Evolutionary conservation across 2,329 filamentous ascomycete genomes (phyloP).

Genomic region (Penicillium sp.): DNA sequence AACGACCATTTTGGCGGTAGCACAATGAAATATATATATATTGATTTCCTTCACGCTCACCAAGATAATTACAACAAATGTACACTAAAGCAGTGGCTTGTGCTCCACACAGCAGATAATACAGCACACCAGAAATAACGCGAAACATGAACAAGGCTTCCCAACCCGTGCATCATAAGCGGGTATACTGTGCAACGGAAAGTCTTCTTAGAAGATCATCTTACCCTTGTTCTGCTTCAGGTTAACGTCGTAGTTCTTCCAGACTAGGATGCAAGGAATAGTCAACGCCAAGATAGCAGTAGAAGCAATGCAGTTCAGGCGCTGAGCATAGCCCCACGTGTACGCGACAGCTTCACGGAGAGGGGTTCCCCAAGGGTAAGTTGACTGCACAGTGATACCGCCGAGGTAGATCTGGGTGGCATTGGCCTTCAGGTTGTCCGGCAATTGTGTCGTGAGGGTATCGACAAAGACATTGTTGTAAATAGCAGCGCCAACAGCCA

Average conservation of each 20-base stretch:
- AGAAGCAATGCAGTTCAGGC: conserved; percentile 37
- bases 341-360: conserved; percentile 37
- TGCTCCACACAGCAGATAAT: neutral
- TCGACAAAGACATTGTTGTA: conserved; percentile 59
- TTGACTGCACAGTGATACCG: conserved; percentile 31
- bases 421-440: conserved; percentile 30
- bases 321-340: conserved; percentile 43
- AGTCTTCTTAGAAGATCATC: conserved; percentile 1
- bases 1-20: neutral
- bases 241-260: conserved; percentile 43
- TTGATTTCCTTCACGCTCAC: neutral
- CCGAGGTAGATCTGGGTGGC: conserved; percentile 27
- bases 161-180: neutral
- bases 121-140: neutral
- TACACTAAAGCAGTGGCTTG: neutral
- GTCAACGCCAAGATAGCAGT: conserved; percentile 35
- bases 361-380: conserved; percentile 31
- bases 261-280: conserved; percentile 37
- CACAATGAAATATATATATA: neutral
- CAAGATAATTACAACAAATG: neutral
- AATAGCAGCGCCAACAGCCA: conserved; percentile 43
- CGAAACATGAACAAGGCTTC: neutral
- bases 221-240: conserved; percentile 43
- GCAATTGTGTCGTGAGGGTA: conserved; percentile 49
- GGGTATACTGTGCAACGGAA: neutral